phyloP scores from a whole-genome alignment of 495 filamentous ascomycete genomes.

The Penicillium waksmanii region DNA sequence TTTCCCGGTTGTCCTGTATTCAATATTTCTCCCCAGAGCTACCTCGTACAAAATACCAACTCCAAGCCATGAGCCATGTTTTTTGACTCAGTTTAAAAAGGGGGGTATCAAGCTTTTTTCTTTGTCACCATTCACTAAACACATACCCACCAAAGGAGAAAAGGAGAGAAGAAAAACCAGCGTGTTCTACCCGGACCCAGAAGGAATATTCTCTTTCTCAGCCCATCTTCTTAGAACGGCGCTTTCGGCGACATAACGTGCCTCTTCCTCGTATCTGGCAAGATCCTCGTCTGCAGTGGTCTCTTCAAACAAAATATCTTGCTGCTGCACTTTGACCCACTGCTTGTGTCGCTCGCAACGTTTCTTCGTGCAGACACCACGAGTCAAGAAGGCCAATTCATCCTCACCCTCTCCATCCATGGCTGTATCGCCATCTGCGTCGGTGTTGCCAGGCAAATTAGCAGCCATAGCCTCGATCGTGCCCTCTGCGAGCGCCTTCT shows the following conservation, averaged over 20 bases:
- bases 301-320: slow-evolving; percentile 53
- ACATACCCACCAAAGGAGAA: background rate
- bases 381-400: slow-evolving; percentile 37
- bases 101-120: slow-evolving; percentile 38
- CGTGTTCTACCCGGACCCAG: slow-evolving; percentile 17
- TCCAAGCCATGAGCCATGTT: slow-evolving; percentile 29
- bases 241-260: slow-evolving; percentile 49
- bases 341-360: slow-evolving; percentile 56
- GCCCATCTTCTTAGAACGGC: slow-evolving; percentile 52
- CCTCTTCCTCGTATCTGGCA: slow-evolving; percentile 47
- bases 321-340: slow-evolving; percentile 56
- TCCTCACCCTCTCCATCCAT: slow-evolving; percentile 39
- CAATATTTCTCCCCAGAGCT: slow-evolving; percentile 12
- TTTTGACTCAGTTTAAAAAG: slow-evolving; percentile 25
- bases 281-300: slow-evolving; percentile 45
- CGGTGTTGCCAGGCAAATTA: slow-evolving; percentile 32
- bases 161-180: slow-evolving; percentile 2
- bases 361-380: slow-evolving; percentile 57
- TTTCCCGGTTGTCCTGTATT: background rate
- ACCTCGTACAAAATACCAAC: slow-evolving; percentile 31
- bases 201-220: slow-evolving; percentile 36
- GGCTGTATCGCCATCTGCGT: slow-evolving; percentile 42
- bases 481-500: slow-evolving; percentile 45
- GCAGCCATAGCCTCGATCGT: slow-evolving; percentile 42
- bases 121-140: background rate